Evolutionary conservation across 1,284 basidiomycete genomes (phyloP).

Genomic region (Ceratobasidium papillatum): DNA sequence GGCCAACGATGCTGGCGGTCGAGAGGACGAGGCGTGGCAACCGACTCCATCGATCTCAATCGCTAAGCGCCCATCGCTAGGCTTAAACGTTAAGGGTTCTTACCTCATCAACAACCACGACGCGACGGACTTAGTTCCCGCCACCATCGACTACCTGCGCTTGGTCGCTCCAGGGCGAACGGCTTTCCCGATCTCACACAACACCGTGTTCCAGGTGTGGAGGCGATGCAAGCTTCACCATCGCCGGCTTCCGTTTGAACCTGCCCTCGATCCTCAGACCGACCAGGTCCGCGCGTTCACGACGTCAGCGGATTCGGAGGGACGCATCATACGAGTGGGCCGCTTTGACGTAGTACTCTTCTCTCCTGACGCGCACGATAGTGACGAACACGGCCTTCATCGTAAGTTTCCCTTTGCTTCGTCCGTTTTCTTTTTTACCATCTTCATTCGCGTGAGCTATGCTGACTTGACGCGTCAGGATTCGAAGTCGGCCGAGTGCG

Average conservation of each 20-base stretch:
- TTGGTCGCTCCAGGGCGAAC: not conserved
- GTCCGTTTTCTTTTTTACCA: not conserved
- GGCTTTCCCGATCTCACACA: not conserved
- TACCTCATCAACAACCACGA: slow-evolving; percentile 14
- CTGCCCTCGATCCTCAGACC: not conserved
- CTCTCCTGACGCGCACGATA: not conserved
- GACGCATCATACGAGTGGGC: not conserved
- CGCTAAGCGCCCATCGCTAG: slow-evolving; percentile 13
- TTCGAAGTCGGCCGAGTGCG: slow-evolving; percentile 1
- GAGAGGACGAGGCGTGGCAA: not conserved
- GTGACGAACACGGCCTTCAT: not conserved
- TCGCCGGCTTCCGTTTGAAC: not conserved
- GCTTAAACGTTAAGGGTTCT: not conserved
- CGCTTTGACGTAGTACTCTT: slow-evolving; percentile 8
- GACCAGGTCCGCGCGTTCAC: slow-evolving; percentile 7
- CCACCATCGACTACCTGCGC: not conserved
- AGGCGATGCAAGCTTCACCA: slow-evolving; percentile 9
- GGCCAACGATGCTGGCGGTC: not conserved
- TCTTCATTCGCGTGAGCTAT: not conserved
- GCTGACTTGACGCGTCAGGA: not conserved
- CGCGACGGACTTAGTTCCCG: not conserved
- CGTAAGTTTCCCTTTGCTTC: not conserved
- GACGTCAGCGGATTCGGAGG: not conserved
- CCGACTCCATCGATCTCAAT: not conserved
- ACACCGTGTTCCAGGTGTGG: slow-evolving; percentile 6